These are phyloP conservation scores for Entomortierella lignicola DNA, from an alignment of 192 early-diverging fungal genomes.

Conservation along the genomic window DNA sequence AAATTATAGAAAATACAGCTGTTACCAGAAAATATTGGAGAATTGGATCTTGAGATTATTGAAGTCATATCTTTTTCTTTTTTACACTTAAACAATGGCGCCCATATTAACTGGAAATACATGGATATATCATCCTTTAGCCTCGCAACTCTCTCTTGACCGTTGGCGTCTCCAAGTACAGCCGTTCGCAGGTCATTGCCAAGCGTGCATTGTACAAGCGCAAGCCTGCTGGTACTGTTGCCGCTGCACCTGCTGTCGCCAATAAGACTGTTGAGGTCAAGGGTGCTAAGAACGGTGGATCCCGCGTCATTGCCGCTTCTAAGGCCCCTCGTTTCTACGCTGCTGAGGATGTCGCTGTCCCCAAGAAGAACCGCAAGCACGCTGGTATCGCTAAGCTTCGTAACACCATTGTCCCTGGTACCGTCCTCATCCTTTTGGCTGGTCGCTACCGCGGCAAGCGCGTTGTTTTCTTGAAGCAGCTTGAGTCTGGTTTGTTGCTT, in stretches of 20 bases:
- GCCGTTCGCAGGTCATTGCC: conserved; percentile 84
- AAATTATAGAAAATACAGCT: too few relatives aligned
- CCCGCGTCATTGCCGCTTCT: conserved; percentile 72
- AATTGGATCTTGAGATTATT: too few relatives aligned
- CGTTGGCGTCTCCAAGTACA: conserved; percentile 86
- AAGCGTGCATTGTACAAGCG: conserved; percentile 93
- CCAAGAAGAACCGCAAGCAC: conserved; percentile 86
- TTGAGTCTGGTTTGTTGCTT: conserved; percentile 93
- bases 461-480: conserved; percentile 98
- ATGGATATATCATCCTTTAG: neutral
- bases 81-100: neutral
- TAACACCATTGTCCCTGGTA: conserved; percentile 94
- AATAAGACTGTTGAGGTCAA: conserved; percentile 75
- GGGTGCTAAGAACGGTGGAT: conserved; percentile 86
- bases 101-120: neutral
- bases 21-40: too few relatives aligned
- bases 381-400: conserved; percentile 80
- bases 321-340: conserved; percentile 85
- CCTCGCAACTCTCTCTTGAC: conserved; percentile 86
- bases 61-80: too few relatives aligned
- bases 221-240: conserved; percentile 66
- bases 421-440: conserved; percentile 94
- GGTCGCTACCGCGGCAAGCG: conserved; percentile 98
- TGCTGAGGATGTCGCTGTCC: conserved; percentile 83
- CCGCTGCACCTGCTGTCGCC: conserved; percentile 57